Evolutionary conservation across 83 land plant genomes (phyloP), one percentile per base, ranked within the genome.

Genomic region (Picea abies): DNA sequence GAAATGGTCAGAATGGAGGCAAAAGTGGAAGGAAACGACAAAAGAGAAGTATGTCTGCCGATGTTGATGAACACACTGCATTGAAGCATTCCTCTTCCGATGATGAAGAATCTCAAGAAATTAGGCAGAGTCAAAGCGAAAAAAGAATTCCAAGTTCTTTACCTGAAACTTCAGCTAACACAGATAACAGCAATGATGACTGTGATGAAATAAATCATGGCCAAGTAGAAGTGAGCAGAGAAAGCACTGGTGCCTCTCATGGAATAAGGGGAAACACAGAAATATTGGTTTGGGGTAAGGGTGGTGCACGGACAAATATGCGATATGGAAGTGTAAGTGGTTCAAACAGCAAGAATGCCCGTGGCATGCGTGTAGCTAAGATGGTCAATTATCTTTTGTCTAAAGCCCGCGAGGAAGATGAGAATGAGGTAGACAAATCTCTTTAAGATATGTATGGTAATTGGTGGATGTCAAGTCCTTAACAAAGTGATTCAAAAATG

Each of bases 201-300:
- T 56, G 69, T 80, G 83, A 72, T 79, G 93, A 87, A 29, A 83
- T 61, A 64, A 80, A 86, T 90, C 87, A 83, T 79, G 19, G 37
- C 17, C 80, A 17, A 60, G 39, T 29, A 67, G 90, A 86, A 81
- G 67, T 69, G 67, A 84, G 77, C 83, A 90, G 94, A 79, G 90
- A 89, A 11, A 72, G 60, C 22, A 32, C 68, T 39, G 82, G 83
- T 75, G 83, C 86, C 20, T 94, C 92, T 56, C 92, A 90, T 68
- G 88, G 80, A 64, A 83, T 86, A 83, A 89, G 44, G 22, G 93
- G 93, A 76, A 88, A 61, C 67, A 35, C 82, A 26, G 94, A 90
- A 52, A 85, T 88, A 70, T 90, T 88, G 81, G 88, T 87, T 29
- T 95, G 98, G 98, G 98, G 97, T 17, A 86, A 85, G 73, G 91